Percentiles rank a stretch among this genome's conserved stretches.
Evolutionary conservation across 805 yeast genomes (phyloP).

Genomic region (Suhomyces canberraensis): DNA sequence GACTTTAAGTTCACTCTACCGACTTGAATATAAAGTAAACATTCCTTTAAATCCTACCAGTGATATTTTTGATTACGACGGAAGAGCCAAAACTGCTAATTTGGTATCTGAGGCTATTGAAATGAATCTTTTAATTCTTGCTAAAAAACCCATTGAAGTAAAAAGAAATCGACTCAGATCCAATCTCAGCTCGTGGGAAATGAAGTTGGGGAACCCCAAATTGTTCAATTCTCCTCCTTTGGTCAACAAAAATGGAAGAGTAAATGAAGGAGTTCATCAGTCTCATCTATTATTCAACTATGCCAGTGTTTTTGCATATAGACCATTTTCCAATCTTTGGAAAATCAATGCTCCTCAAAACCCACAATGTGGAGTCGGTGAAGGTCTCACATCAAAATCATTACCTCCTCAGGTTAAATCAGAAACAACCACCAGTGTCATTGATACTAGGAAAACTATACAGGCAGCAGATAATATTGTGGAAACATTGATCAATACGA

Average conservation of each 20-base stretch:
- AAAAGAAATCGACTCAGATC: conserved; percentile 40
- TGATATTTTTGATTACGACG: conserved; percentile 43
- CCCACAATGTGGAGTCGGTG: conserved; percentile 28
- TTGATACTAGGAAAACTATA: conserved; percentile 52
- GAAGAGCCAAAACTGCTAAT: conserved; percentile 44
- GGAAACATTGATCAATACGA: conserved; percentile 45
- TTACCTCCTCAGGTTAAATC: conserved; percentile 18
- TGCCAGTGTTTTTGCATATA: conserved; percentile 53
- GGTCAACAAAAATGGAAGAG: conserved; percentile 40
- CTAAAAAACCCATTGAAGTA: conserved; percentile 34
- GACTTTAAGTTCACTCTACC: conserved; percentile 34
- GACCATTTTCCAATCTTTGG: conserved; percentile 54
- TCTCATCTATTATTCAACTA: conserved; percentile 46
- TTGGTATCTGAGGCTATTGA: conserved; percentile 50
- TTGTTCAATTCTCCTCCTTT: conserved; percentile 41
- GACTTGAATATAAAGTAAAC: conserved; percentile 29
- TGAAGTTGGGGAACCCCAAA: conserved; percentile 41
- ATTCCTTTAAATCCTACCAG: conserved; percentile 39
- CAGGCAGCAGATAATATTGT: conserved; percentile 52
- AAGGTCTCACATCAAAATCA: conserved; percentile 16
- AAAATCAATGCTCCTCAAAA: conserved; percentile 42
- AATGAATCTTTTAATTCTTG: conserved; percentile 44
- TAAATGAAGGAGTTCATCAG: conserved; percentile 55
- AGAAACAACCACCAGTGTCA: conserved; percentile 41
- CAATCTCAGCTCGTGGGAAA: conserved; percentile 49